Base-by-base conservation (phyloP, 2,329 filamentous ascomycete genomes). In the Ceratocystis papillata region DNA sequence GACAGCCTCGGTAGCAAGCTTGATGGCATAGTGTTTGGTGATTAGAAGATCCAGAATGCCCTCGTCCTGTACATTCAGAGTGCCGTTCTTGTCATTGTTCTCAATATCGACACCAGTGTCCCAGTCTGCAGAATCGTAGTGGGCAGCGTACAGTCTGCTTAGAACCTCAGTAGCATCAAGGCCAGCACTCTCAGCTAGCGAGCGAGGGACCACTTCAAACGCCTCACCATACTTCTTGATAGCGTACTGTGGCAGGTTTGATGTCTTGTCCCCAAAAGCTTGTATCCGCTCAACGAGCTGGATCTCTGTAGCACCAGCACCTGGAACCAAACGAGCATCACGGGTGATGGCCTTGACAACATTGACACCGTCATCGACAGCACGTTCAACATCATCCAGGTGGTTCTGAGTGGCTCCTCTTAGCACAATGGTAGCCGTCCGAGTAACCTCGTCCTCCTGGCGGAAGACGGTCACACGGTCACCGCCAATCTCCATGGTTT, bases 381-480 rank as follows among this genome's bases (percentile, higher is more conserved):
- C 94, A 70, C 94, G 87, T 81, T 99, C 94, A 45, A 99, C 84
- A 72, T 99, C 94, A 73, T 99, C 94, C 28, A 99, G 85, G 76
- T 97, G 90, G 80, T 99, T 99, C 78, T 97, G 93, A 4, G 94
- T 99, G 22, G 94, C 94, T 62, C 95, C 94, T 70, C 94, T 87
- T 68, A 99, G 85, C 64, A 99, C 92, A 62, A 99, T 83, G 6
- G 94, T 99, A 22, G 95, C 90, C 63, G 94, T 99, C 73, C 92
- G 85, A 63, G 95, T 97, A 65, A 87, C 83, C 72, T 96, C 90
- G 73, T 90, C 87, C 76, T 99, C 94, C 81, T 99, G 94, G 73
- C 95, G 84, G 84, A 99, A 99, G 67, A 99, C 93, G 53, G 94
- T 99, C 67, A 99, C 95, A 69, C 94, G 88, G 80, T 99, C 94